phyloP scores from a whole-genome alignment of 2,329 filamentous ascomycete genomes.

The Rutstroemia sp. region DNA sequence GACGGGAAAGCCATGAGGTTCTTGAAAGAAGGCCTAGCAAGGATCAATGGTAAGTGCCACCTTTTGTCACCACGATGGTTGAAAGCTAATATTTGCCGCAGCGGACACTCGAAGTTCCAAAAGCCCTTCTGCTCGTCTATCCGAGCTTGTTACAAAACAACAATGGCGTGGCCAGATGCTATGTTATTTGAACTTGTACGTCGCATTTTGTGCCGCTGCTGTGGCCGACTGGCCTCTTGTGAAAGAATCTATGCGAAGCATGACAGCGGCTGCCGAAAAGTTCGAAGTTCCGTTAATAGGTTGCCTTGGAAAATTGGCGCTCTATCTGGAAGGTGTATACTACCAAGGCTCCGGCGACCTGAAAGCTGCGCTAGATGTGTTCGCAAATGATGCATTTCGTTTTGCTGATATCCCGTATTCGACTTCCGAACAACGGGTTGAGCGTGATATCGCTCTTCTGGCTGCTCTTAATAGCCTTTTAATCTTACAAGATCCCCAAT shows the following conservation, averaged over 20 bases:
- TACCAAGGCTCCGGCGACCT: constrained; percentile 71
- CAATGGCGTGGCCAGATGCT: constrained; percentile 26
- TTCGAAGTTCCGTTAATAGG: constrained; percentile 21
- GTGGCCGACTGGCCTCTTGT: constrained; percentile 24
- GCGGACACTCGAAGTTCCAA: constrained; percentile 5
- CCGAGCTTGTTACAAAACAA: constrained; percentile 21
- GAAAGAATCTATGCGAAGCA: constrained; percentile 20
- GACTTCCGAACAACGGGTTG: constrained; percentile 40
- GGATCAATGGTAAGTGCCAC: constrained; percentile 26
- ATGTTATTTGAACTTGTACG: constrained; percentile 28
- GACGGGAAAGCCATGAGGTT: constrained; percentile 49
- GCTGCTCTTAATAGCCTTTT: constrained; percentile 61
- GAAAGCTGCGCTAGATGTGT: constrained; percentile 58
- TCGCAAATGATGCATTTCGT: constrained; percentile 52
- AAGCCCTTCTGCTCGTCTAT: constrained; percentile 23
- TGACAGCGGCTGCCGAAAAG: constrained; percentile 16
- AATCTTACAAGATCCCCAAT: constrained; percentile 59
- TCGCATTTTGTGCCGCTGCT: constrained; percentile 26
- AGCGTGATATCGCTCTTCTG: constrained; percentile 59
- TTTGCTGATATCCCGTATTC: constrained; percentile 36
- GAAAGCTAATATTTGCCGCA: neutral
- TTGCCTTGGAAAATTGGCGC: constrained; percentile 19
- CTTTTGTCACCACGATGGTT: neutral
- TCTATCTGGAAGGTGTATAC: constrained; percentile 69
- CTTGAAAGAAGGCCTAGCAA: constrained; percentile 48